Base-by-base conservation (phyloP, 305 asterid genomes). In the Salvia sclarea region DNA sequence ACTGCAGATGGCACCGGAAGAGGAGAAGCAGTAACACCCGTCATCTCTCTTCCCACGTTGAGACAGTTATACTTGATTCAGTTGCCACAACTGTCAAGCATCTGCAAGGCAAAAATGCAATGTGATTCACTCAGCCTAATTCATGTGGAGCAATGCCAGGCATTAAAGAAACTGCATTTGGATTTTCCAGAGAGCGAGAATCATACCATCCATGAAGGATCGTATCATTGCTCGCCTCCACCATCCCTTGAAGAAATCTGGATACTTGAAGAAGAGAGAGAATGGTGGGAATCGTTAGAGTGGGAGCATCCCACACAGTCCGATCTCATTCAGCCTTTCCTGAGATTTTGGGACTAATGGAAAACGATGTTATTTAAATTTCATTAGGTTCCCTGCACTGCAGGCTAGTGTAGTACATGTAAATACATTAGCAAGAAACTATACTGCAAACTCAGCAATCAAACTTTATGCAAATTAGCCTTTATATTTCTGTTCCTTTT, bases 241-340 rank as follows among this genome's bases (percentile, higher is more conserved):
- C 68, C 68, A 43, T n/a, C 68, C 44, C 68, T 44, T 25, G 25
- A 25, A 62, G 68, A 62, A 44, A 62, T 62, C 38, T 43, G 54
- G 68, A 22, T 62, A 25, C 21, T 8, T 40, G 54, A 61, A 61
- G 67, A 61, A 61, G 66, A 61, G 53, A 61, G 66, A 40, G 66
- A 40, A 38, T 61, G 66, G 67, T 41, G 53, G 54, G 38, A 61
- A 1, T 61, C 67, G 21, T 41, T 61, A 35, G 67, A 61, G 35
- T 41, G 67, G 67, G 67, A 61, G n/a, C 54, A 61, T 61, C 67
- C 67, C 54, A 40, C 3, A n/a, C 67, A 61, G 14, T 61, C 67
- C 67, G 13, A 61, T 41, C 67, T 61, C 67, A 22, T 61, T 14
- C 67, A 61, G 20, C 67, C 67, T 41, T 61, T 61, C 25, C 55